A percentile compares a stretch with the other conserved stretches of the same genome.
Conservation (phyloP, 371 early-diverging fungal species). For the Apophysomyces elegans region DNA sequence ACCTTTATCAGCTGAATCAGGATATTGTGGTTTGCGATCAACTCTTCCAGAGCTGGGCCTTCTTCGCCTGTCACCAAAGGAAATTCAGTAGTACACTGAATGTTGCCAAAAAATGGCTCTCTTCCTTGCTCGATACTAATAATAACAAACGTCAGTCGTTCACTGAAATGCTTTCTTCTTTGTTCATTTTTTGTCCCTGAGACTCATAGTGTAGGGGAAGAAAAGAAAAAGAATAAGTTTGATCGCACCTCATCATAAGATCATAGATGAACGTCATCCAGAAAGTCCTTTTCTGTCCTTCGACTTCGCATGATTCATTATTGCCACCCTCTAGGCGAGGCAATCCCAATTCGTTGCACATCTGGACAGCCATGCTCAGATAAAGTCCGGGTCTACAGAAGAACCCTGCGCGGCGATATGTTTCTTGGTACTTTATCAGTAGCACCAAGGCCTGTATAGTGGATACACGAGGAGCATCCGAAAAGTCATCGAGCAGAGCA, state of each 20-base stretch:
- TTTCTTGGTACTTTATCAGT: conserved; percentile 72
- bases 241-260: conserved; percentile 38
- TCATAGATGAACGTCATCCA: conserved; percentile 51
- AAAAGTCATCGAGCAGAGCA: conserved; percentile 66
- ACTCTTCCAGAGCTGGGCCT: conserved; percentile 42
- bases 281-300: conserved; percentile 45
- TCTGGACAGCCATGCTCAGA: conserved; percentile 67
- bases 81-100: conserved; percentile 45
- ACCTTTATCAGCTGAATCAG: conserved; percentile 45
- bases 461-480: conserved; percentile 66
- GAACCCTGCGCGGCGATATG: conserved; percentile 44
- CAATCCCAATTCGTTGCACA: conserved; percentile 76
- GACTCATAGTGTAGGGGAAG: conserved; percentile 60
- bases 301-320: conserved; percentile 32
- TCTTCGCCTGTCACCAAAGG: conserved; percentile 46
- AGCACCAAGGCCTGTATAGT: conserved; percentile 76
- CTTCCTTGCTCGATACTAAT: conserved; percentile 47
- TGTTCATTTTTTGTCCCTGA: not conserved
- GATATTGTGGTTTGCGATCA: conserved; percentile 43
- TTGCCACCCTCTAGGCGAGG: conserved; percentile 40
- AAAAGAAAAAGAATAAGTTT: conserved; percentile 48
- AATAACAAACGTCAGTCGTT: not conserved
- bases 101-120: conserved; percentile 32
- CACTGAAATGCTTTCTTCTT: too few relatives aligned
- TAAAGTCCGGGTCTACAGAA: conserved; percentile 44